These are phyloP conservation scores for Erucastrum elatum DNA, from an alignment of 345 rosid genomes.

Conservation along the genomic window DNA sequence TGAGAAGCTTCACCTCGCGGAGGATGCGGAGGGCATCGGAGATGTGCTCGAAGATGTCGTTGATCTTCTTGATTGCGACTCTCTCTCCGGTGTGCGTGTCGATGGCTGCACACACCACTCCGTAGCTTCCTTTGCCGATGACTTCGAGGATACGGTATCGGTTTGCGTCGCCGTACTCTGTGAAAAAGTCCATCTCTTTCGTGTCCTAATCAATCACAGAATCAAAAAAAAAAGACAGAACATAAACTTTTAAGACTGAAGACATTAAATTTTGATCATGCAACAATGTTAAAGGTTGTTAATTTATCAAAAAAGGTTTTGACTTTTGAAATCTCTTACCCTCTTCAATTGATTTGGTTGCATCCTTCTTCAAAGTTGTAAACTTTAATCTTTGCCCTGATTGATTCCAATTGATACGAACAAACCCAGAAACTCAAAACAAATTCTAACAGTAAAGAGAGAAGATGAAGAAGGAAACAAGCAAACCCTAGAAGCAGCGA, in stretches of 20 bases:
- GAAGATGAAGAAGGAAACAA: background rate
- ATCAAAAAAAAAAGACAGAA: background rate
- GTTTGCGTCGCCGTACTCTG: slow-evolving; percentile 95
- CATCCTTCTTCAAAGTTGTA: slow-evolving; percentile 25
- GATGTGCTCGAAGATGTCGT: slow-evolving; percentile 80
- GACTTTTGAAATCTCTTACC: slow-evolving; percentile 21
- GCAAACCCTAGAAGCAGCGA: slow-evolving; percentile 32
- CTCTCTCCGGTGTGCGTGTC: slow-evolving; percentile 93
- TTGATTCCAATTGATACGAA: slow-evolving; percentile 1
- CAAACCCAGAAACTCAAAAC: slow-evolving; percentile 5
- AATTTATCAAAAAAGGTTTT: background rate
- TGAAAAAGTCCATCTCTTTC: slow-evolving; percentile 85
- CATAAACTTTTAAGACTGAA: background rate
- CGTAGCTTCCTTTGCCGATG: slow-evolving; percentile 96
- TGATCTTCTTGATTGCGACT: slow-evolving; percentile 92
- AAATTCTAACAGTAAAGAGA: slow-evolving; percentile 1
- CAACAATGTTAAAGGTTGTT: background rate
- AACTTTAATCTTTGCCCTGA: background rate
- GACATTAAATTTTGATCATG: background rate
- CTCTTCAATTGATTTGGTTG: slow-evolving; percentile 38
- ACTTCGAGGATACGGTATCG: slow-evolving; percentile 82
- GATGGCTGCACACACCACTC: slow-evolving; percentile 94
- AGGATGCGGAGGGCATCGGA: slow-evolving; percentile 86
- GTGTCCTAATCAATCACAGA: slow-evolving; percentile 44
- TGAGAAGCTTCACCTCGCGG: slow-evolving; percentile 86